Base-by-base conservation (phyloP, 2,329 filamentous ascomycete species). In the Aspergillus pseudoglaucus region DNA sequence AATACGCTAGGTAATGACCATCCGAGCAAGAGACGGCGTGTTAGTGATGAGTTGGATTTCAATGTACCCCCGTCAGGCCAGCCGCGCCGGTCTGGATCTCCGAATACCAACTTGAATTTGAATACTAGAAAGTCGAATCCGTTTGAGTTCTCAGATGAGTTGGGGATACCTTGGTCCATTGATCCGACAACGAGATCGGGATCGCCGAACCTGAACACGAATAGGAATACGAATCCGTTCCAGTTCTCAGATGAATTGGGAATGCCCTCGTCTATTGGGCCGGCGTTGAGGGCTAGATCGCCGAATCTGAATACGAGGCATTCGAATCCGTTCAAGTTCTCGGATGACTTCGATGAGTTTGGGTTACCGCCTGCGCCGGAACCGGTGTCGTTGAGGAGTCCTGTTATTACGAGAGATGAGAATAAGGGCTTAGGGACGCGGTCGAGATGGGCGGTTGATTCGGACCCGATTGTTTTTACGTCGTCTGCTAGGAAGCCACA, bases 401-500 rank as follows among this genome's bases (percentile, higher is more conserved):
- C 17, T 20, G 18, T 6, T 12, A 39, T 8, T 10, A 7, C 9
- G 25, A 10, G 25, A 10, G 9, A 12, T 3, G 6, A 18, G 18
- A 9, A 10, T 8, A 22, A 14, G 2, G 17, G 15, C 4, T 35
- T 17, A n/a, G 9, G 25, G n/a, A 35, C 3, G 15, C 6, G 14
- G 33, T 35, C 15, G 33, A 35, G 55, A 51, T 49, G 58, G 23
- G 53, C 58, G 6, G 49, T 61, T 25, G 60, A 65, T 3, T 67
- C 63, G 2, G 72, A 73, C 53, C 67, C 70, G 2, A 72, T 74
- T 50, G 56, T 65, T 3, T 71, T 71, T 46, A 72, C 69, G 1
- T 75, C 71, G 4, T 70, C 71, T 15, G 64, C 64, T 0, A 64
- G 60, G 3, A 59, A 66, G 42, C 59, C 53, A 27, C 43, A 47